These are phyloP conservation scores for Favolaschia claudopus DNA, from an alignment of 768 basidiomycete genomes.

Conservation along the genomic window DNA sequence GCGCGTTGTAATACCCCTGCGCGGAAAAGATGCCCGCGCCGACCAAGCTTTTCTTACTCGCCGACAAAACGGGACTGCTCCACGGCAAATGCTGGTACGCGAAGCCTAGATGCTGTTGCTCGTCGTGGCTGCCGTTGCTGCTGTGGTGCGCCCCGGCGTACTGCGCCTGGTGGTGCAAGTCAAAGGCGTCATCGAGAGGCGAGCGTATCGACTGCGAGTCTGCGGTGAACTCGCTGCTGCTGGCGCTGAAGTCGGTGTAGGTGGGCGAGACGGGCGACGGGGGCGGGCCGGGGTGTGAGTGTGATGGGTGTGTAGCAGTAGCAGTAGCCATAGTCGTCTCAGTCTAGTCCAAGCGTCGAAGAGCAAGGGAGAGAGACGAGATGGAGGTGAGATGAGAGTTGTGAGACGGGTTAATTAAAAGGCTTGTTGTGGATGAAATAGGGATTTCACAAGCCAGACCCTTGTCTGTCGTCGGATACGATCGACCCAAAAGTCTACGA, in stretches of 20 bases:
- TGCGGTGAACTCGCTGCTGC: slow-evolving; percentile 14
- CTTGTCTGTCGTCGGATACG: no score
- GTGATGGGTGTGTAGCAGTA: neutral
- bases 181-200: slow-evolving; percentile 21
- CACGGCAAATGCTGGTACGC: slow-evolving; percentile 14
- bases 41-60: neutral
- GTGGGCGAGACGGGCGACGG: slow-evolving; percentile 22
- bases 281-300: neutral
- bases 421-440: no score
- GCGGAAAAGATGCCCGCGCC: neutral
- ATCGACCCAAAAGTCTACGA: no score
- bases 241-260: slow-evolving; percentile 23
- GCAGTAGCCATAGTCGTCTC: no score
- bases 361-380: no score
- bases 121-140: neutral
- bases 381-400: no score
- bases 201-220: slow-evolving; percentile 10
- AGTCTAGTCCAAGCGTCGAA: no score
- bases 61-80: slow-evolving; percentile 1
- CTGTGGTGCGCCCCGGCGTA: no score
- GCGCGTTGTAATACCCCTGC: slow-evolving; percentile 6
- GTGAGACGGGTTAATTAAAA: no score
- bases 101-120: no score
- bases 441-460: no score
- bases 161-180: neutral